These are phyloP conservation scores for Amanita fuliginea DNA, from an alignment of 768 basidiomycete genomes.

Conservation along the genomic window DNA sequence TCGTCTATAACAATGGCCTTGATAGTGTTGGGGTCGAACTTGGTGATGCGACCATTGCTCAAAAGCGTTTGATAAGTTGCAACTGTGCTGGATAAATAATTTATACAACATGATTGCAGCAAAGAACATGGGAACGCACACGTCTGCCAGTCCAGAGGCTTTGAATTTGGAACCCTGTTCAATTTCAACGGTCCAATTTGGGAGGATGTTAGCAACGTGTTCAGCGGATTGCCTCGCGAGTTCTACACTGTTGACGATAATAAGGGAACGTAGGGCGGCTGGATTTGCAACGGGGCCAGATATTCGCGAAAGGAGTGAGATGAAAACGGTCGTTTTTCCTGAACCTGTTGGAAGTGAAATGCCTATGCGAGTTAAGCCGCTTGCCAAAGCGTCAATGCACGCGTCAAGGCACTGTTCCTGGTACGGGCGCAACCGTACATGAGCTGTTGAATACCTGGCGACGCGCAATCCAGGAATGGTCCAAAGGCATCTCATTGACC, in stretches of 20 bases:
- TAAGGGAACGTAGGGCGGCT: conserved; percentile 48
- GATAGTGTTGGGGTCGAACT: conserved; percentile 57
- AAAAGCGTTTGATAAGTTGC: conserved; percentile 85
- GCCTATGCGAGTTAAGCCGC: conserved; percentile 67
- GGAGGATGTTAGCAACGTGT: conserved; percentile 56
- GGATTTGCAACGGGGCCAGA: conserved; percentile 28
- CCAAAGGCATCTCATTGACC: conserved; percentile 1
- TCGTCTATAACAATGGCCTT: conserved; percentile 85
- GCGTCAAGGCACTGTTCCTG: conserved; percentile 73
- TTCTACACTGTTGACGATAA: conserved; percentile 86
- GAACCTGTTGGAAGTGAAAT: conserved; percentile 81
- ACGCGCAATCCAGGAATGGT: not conserved
- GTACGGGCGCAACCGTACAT: conserved; percentile 61
- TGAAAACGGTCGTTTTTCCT: conserved; percentile 88
- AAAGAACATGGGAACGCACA: conserved; percentile 37
- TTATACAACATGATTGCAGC: not conserved
- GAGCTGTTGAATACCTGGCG: conserved; percentile 6
- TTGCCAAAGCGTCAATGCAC: conserved; percentile 58
- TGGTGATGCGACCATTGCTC: conserved; percentile 49
- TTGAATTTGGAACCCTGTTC: conserved; percentile 75
- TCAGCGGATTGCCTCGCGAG: conserved; percentile 79
- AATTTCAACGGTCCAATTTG: conserved; percentile 76
- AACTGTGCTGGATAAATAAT: conserved; percentile 47
- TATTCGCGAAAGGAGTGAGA: conserved; percentile 65
- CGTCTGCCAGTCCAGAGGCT: conserved; percentile 74